Conservation (phyloP, 208 protist genomes). For the Acanthamoeba royreba region DNA sequence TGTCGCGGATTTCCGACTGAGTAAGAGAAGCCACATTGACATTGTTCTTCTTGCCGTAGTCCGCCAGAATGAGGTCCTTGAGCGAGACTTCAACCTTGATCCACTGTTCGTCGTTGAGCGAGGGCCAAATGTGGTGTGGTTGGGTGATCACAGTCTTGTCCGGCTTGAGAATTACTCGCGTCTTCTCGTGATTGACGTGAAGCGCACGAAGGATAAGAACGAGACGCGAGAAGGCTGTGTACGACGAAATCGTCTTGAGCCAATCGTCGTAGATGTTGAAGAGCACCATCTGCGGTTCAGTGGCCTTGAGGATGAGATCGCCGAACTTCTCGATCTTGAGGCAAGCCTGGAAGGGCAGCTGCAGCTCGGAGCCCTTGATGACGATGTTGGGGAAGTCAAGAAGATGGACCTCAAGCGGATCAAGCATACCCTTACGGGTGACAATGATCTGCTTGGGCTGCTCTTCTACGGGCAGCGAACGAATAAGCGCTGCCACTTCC, state of each 20-base stretch:
- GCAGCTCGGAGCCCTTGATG: slow-evolving; percentile 99
- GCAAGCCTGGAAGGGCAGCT: slow-evolving; percentile 98
- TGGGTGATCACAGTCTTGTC: slow-evolving; percentile 94
- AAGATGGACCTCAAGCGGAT: slow-evolving; percentile 89
- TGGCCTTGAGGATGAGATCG: slow-evolving; percentile 98
- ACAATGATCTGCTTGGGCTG: slow-evolving; percentile 99
- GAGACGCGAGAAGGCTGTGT: slow-evolving; percentile 98
- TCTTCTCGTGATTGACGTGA: slow-evolving; percentile 95
- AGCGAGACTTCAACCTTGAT: slow-evolving; percentile 96
- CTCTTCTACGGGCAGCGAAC: slow-evolving; percentile 97
- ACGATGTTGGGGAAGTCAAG: slow-evolving; percentile 99
- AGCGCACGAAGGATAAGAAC: slow-evolving; percentile 99
- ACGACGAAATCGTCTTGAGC: slow-evolving; percentile 96
- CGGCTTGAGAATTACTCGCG: slow-evolving; percentile 94
- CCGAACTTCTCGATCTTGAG: slow-evolving; percentile 99
- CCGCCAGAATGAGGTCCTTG: slow-evolving; percentile 99
- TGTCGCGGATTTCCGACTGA: slow-evolving; percentile 99
- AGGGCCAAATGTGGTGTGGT: slow-evolving; percentile 99
- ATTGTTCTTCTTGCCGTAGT: slow-evolving; percentile 99
- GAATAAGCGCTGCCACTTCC: slow-evolving; percentile 98
- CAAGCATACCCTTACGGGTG: slow-evolving; percentile 97
- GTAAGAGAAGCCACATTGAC: slow-evolving; percentile 98
- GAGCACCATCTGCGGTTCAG: slow-evolving; percentile 95
- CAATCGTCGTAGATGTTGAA: slow-evolving; percentile 99
- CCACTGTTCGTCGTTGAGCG: slow-evolving; percentile 98